Percentiles rank a stretch among this genome's conserved stretches.
These are phyloP conservation scores for Populus hybrid DNA, from an alignment of 441 rosid genomes.

Conservation along the genomic window DNA sequence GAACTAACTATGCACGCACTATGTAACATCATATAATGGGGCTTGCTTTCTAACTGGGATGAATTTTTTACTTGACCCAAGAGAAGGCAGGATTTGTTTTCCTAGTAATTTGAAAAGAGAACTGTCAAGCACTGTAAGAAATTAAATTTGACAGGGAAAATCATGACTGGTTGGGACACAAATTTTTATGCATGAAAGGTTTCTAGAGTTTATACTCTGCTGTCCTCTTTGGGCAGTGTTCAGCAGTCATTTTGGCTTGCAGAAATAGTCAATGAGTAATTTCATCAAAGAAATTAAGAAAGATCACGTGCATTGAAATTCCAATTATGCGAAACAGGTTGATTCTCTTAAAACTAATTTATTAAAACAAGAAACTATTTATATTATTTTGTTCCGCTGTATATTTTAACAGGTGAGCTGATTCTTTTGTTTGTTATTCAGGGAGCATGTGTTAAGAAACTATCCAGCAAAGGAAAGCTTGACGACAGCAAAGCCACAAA, in stretches of 20 bases:
- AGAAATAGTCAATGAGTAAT: not conserved
- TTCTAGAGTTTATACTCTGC: no score
- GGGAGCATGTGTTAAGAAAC: conserved; percentile 94
- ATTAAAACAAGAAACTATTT: not conserved
- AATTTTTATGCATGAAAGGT: not conserved
- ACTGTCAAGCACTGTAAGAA: not conserved
- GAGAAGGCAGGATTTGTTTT: not conserved
- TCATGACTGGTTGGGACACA: not conserved
- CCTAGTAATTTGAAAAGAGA: not conserved
- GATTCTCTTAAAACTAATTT: not conserved
- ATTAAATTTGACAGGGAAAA: not conserved
- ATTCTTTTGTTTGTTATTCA: conserved; percentile 27
- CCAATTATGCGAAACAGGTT: not conserved
- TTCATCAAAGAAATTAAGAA: not conserved
- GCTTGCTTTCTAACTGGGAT: not conserved
- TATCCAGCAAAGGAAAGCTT: conserved; percentile 71
- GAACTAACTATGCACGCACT: not conserved
- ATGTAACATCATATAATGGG: not conserved
- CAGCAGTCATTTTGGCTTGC: no score
- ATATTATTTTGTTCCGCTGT: not conserved
- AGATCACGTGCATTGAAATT: not conserved
- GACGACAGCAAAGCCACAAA: conserved; percentile 83
- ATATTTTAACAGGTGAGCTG: conserved; percentile 4
- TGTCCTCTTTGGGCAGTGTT: no score
- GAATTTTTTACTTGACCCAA: not conserved